Base-by-base conservation (phyloP, 2,329 filamentous ascomycete genomes). In the Fusarium tjaetaba region DNA sequence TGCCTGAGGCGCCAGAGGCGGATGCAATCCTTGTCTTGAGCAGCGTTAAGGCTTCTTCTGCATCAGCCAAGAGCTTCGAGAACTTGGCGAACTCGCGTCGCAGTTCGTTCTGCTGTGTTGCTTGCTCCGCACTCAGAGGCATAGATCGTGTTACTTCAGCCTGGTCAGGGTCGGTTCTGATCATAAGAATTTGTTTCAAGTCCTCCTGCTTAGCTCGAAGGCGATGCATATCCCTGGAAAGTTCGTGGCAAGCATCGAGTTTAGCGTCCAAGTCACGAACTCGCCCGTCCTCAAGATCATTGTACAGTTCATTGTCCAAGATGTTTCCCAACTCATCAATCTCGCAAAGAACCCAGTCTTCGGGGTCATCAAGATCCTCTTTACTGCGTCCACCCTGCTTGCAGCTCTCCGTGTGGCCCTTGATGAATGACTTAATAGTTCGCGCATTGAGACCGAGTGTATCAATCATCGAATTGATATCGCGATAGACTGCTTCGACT, bases 381-480 rank as follows among this genome's bases (percentile, higher is more conserved):
- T 88, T 88, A 13, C 85, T 88, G 38, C 93, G 88, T 28, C 86
- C 88, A 15, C 84, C 83, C 41, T 89, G 84, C 58, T 88, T 85
- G 56, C 85, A 82, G 46, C 86, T 82, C 56, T 90, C 85, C 16
- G 86, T 86, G 75, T 97, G 93, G 13, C 92, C 94, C 62, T 89
- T 86, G 48, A 95, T 86, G 72, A 92, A 92, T 16, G 85, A 85
- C 53, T 87, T 86, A 42, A 96, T 89, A 11, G 93, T 90, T 22
- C 89, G 86, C 16, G 86, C 90, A 79, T 98, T 98, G 56, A 98
- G 88, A 15, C 96, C 96, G 45, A 98, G 85, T 0, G 94, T 96
- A 77, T 98, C 94, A 48, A 99, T 91, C 96, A 98, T 99, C 18
- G 93, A 93, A 81, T 96, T 96, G 80, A 96, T 93, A 77, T 96